These are phyloP conservation scores for Diddensiella caesifluorescens DNA, from an alignment of 805 yeast genomes.

Conservation along the genomic window DNA sequence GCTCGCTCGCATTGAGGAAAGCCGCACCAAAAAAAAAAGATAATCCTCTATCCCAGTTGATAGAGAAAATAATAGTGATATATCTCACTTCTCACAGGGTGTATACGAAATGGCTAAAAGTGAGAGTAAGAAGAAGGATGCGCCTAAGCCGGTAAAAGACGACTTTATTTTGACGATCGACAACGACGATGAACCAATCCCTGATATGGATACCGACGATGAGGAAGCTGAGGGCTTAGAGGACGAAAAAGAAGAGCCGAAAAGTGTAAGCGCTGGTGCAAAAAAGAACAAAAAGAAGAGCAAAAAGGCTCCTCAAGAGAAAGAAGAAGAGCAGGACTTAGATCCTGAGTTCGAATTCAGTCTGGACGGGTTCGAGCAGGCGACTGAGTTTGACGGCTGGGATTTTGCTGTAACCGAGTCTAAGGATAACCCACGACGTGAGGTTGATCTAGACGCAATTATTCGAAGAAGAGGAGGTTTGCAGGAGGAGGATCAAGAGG, in stretches of 20 bases:
- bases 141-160: too few relatives aligned
- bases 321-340: conserved; percentile 45
- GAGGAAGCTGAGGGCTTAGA: conserved; percentile 32
- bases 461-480: conserved; percentile 83
- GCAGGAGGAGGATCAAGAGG: conserved; percentile 39
- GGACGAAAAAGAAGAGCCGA: conserved; percentile 10
- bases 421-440: conserved; percentile 36
- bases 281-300: conserved; percentile 19
- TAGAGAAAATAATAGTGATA: too few relatives aligned
- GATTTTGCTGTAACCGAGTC: conserved; percentile 56
- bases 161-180: conserved; percentile 76
- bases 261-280: conserved; percentile 20
- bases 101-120: too few relatives aligned
- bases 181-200: conserved; percentile 69
- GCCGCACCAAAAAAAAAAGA: conserved; percentile 6
- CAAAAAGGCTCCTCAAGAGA: conserved; percentile 25
- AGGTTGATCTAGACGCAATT: conserved; percentile 83
- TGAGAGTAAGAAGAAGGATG: too few relatives aligned
- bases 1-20: too few relatives aligned
- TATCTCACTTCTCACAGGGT: too few relatives aligned
- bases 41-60: conserved; percentile 2
- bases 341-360: conserved; percentile 73
- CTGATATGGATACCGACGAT: conserved; percentile 46
- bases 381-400: conserved; percentile 65
- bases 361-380: conserved; percentile 40